Percentiles rank a stretch among this genome's conserved stretches.
Evolutionary conservation across 192 early-diverging fungal genomes (phyloP).

Genomic region (Backusella australiensis): DNA sequence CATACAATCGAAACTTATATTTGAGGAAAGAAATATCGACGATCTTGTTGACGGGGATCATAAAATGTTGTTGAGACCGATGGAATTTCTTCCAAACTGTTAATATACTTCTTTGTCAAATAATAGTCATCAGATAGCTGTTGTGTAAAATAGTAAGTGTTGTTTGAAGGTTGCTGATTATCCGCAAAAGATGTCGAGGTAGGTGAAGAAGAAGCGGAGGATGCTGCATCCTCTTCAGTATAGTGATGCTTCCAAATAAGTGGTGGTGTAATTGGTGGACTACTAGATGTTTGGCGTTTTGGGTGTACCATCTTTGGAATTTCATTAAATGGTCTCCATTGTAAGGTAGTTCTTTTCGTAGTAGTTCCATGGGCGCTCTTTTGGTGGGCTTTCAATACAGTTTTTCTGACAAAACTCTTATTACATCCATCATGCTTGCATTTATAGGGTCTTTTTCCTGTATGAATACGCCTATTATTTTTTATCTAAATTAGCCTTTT

Average conservation of each 20-base stretch:
- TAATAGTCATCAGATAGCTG: not conserved
- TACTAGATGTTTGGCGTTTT: not conserved
- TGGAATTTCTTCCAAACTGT: not conserved
- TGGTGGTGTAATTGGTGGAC: not conserved
- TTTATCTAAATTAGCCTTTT: not conserved
- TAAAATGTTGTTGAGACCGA: not conserved
- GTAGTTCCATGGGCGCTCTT: constrained; percentile 22
- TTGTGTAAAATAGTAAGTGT: not conserved
- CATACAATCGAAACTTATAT: not conserved
- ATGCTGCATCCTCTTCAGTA: not conserved
- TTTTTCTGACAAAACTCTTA: constrained; percentile 53
- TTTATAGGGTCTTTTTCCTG: constrained; percentile 40
- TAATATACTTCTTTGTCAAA: not conserved
- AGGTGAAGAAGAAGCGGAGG: not conserved
- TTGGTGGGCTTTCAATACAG: constrained; percentile 47
- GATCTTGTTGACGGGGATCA: not conserved
- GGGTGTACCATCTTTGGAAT: not conserved
- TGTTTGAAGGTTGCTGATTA: not conserved
- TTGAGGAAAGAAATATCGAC: not conserved
- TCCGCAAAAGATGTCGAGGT: not conserved
- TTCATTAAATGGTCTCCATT: constrained; percentile 38
- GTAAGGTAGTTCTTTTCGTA: constrained; percentile 15
- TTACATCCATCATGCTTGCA: constrained; percentile 29
- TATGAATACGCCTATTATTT: constrained; percentile 36
- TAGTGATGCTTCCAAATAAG: constrained; percentile 8